phyloP scores from a whole-genome alignment of 805 yeast genomes.

The Saccharomycopsis fodiens region DNA sequence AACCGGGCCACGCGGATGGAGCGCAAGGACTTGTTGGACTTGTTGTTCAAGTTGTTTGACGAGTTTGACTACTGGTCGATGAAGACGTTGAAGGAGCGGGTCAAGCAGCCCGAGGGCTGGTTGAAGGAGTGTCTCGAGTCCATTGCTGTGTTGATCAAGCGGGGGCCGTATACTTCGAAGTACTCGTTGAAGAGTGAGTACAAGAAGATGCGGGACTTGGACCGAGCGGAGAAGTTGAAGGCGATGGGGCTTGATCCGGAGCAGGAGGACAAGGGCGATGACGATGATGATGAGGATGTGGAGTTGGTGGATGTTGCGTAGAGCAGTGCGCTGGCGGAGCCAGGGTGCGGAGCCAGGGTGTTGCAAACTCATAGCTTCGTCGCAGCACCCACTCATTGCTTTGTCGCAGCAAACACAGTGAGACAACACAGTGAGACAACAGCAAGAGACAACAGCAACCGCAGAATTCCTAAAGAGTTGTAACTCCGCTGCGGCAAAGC shows the following conservation, averaged over 20 bases:
- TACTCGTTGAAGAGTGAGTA: slow-evolving; percentile 88
- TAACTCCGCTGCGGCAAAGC: too few species aligned
- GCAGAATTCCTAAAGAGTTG: too few species aligned
- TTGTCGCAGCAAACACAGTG: neutral
- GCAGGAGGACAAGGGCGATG: slow-evolving; percentile 22
- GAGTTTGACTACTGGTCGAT: slow-evolving; percentile 95
- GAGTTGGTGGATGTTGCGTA: slow-evolving; percentile 28
- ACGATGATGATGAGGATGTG: slow-evolving; percentile 27
- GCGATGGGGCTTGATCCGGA: slow-evolving; percentile 30
- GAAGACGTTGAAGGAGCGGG: slow-evolving; percentile 88
- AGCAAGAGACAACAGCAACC: neutral
- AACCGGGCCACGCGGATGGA: slow-evolving; percentile 95
- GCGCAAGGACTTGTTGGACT: slow-evolving; percentile 80
- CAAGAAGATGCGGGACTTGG: slow-evolving; percentile 69
- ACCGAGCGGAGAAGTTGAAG: slow-evolving; percentile 60
- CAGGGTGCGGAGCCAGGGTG: too few species aligned
- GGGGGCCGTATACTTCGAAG: slow-evolving; percentile 93
- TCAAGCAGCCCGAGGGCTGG: slow-evolving; percentile 92
- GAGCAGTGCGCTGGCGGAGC: too few species aligned
- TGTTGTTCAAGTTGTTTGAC: slow-evolving; percentile 82
- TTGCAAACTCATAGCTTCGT: neutral
- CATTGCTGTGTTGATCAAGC: slow-evolving; percentile 82
- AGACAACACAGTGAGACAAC: neutral
- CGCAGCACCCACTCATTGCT: neutral
- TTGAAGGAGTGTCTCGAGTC: slow-evolving; percentile 85